Base-by-base conservation (phyloP, 805 yeast genomes). In the Zygotorulaspora florentina region DNA sequence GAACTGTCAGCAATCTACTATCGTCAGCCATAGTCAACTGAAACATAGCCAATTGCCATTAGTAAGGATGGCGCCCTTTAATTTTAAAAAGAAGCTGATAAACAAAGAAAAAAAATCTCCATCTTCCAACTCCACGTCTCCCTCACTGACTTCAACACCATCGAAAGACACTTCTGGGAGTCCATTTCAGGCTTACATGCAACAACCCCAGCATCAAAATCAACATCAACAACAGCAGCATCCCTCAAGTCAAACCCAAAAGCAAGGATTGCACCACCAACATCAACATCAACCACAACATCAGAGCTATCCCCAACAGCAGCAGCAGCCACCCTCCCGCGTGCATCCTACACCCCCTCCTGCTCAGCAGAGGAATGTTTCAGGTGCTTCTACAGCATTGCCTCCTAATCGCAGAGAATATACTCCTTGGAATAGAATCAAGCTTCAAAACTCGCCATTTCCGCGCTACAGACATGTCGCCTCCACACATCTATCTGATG, bases 381-480 rank as follows among this genome's bases (percentile, higher is more conserved):
- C 66, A 5, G 62, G 64, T 25, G 62, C 63, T 11, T 53, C 66
- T 18, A 40, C 56, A 35, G 50, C 59, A 18, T 31, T 59, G 28
- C 34, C 50, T n/a, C 46, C 39, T 23, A 54, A 52, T 29, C 57
- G 58, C 38, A 42, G 53, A 13, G 57, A 53, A 33, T 54, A 61
- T 33, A 70, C 81, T 0, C 89, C 90, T 1, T 86, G 93, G 95
- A 72, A 70, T 42, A 71, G 83, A 52, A 75, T 77, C 51, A 81
- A 80, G 57, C 67, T 86, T 12, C 70, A 70, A 47, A 76, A 80
- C 53, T 85, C 93, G 2, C 99, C 98, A 1, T 89, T 91, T 61
- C 98, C 99, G 2, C 79, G 99, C 36, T 89, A 88, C 63, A 83
- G 97, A 56, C 98, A 91, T 66, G 87, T 95, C 1, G 83, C 93